Conservation (phyloP, 148 eudicot genomes). For the Amaranthus palmeri region DNA sequence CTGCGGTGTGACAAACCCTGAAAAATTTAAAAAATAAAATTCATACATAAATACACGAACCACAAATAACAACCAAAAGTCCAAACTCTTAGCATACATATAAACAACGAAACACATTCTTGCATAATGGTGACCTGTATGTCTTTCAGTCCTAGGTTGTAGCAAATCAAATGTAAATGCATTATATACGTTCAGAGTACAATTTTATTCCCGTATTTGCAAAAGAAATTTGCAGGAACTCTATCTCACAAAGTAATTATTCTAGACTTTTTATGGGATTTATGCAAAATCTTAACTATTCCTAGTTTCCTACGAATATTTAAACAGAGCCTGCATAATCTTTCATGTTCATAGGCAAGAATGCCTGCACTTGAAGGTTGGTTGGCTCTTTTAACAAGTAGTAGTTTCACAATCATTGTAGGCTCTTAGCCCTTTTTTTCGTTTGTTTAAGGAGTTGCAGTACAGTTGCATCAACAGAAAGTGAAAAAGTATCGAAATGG, state of each 20-base stretch:
- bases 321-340: neutral
- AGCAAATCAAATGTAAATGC: neutral
- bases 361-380: neutral
- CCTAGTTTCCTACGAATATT: neutral
- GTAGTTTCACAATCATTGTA: neutral
- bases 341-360: neutral
- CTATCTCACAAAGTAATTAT: neutral
- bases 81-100: neutral
- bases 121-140: neutral
- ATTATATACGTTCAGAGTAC: neutral
- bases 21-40: neutral
- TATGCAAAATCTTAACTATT: neutral
- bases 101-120: neutral
- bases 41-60: too few species aligned
- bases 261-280: neutral
- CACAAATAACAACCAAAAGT: too few species aligned
- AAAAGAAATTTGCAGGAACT: neutral
- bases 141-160: too few species aligned
- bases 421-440: neutral
- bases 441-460: neutral
- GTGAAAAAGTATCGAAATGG: neutral
- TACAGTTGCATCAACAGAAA: constrained; percentile 1
- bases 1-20: constrained; percentile 89
- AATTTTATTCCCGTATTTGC: neutral
- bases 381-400: neutral